Base-by-base conservation (phyloP, 1,139 yeast genomes). In the Pichia cactophila region DNA sequence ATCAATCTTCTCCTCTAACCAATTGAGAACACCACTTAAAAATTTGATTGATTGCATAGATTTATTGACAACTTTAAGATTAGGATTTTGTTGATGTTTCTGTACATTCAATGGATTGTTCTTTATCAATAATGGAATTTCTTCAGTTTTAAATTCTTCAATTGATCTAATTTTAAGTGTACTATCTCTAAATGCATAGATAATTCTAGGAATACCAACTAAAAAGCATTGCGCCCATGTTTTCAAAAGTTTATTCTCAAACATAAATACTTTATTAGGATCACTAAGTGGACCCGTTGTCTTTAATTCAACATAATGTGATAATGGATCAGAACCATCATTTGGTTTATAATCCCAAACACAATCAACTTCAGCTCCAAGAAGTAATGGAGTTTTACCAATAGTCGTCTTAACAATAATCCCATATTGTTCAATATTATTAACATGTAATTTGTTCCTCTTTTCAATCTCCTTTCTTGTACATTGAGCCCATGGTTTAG, bases 201-300 rank as follows among this genome's bases (percentile, higher is more conserved):
- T 77, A 4, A 92, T 74, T 53, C 78, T 78, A 11, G 84, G 81
- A 17, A 90, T 76, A 4, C 98, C 98, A 48, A 88, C 73, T 41
- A 94, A 69, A 64, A 90, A 94, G 55, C 95, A 83, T 69, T 90
- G 97, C 3, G 96, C 89, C 99, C 99, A 94, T 0, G 94, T 76
- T 54, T 73, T 78, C 64, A 83, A 78, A 42, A 90, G 66, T 63
- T 82, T 89, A 64, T 67, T 77, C 62, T 90, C 96, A 61, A 90
- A 89, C 7, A 68, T 73, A 33, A 69, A 68, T 26, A 81, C 77
- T 39, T 80, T 80, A 14, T 71, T 71, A 10, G 77, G 78, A 40
- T 72, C 70, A 33, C 71, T 73, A 0, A 90, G 72, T 9, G 73
- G 69, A 43, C 76, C 73, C 5, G 82, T 70, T 1, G 97, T 87